Evolutionary conservation across 441 rosid species (phyloP).

Genomic region (Eutrema salsugineum): DNA sequence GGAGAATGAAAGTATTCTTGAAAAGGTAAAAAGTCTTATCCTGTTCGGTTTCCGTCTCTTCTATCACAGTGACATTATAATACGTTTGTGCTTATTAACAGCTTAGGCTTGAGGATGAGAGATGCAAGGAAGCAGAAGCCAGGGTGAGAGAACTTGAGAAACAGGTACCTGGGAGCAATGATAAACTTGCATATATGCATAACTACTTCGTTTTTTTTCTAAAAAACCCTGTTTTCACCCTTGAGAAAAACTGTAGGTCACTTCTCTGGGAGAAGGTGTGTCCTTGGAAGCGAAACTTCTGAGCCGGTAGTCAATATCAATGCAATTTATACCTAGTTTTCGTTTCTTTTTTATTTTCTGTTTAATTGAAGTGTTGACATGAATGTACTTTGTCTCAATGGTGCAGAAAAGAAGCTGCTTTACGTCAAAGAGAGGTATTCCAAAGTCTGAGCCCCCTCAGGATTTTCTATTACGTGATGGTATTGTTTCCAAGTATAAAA

Average conservation of each 20-base stretch:
- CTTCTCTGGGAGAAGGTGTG: conserved; percentile 64
- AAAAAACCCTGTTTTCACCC: neutral
- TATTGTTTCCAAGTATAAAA: conserved; percentile 8
- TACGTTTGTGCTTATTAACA: conserved; percentile 38
- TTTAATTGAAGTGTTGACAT: neutral
- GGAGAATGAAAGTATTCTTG: conserved; percentile 60
- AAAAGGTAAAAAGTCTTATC: conserved; percentile 43
- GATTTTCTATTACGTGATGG: neutral
- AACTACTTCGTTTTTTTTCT: conserved; percentile 4
- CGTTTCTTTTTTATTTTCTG: neutral
- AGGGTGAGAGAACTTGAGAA: conserved; percentile 92
- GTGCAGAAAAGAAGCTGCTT: conserved; percentile 75
- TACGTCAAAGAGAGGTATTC: conserved; percentile 74
- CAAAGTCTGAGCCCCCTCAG: conserved; percentile 1
- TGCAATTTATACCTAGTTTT: neutral
- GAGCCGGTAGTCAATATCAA: conserved; percentile 49
- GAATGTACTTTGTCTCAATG: conserved; percentile 19
- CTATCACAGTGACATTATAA: neutral
- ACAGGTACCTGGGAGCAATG: conserved; percentile 46
- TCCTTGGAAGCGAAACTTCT: conserved; percentile 78
- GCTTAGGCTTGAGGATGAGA: conserved; percentile 95
- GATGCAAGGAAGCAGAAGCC: conserved; percentile 81
- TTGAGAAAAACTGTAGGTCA: conserved; percentile 37
- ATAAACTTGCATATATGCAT: neutral
- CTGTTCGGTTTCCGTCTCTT: neutral